These are phyloP conservation scores for Dendrobium nobile DNA, from an alignment of 106 monocot genomes.

Conservation along the genomic window DNA sequence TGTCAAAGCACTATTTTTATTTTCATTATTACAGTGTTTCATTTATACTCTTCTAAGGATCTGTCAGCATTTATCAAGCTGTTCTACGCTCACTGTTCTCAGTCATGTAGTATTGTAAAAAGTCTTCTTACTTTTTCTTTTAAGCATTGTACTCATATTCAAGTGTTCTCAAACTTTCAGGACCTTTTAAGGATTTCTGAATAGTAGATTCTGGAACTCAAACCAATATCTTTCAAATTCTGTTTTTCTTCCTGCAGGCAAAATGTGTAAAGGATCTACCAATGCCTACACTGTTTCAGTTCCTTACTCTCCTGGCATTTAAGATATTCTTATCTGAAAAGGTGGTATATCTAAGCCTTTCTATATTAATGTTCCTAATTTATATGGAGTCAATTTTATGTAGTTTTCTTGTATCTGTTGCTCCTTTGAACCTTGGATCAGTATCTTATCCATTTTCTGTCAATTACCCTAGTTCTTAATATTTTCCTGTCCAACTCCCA, in stretches of 20 bases:
- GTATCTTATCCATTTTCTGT: neutral
- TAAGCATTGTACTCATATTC: neutral
- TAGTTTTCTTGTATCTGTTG: neutral
- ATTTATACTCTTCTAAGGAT: neutral
- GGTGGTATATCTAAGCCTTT: slow-evolving; percentile 30
- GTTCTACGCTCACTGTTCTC: neutral
- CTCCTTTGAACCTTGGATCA: neutral
- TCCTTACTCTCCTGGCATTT: slow-evolving; percentile 78
- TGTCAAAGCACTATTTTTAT: too few species aligned
- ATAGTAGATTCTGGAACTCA: neutral
- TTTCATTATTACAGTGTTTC: neutral
- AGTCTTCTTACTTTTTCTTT: neutral
- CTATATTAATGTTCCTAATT: neutral
- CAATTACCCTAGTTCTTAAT: neutral
- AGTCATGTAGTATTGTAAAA: neutral
- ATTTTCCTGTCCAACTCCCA: neutral
- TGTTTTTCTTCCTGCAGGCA: slow-evolving; percentile 41
- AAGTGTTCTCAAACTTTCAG: neutral
- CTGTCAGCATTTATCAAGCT: neutral
- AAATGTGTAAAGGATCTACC: slow-evolving; percentile 41
- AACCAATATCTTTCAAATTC: neutral
- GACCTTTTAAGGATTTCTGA: neutral
- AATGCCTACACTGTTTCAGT: slow-evolving; percentile 84
- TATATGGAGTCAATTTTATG: neutral
- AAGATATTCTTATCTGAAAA: slow-evolving; percentile 77